phyloP scores from a whole-genome alignment of 2,329 filamentous ascomycete genomes.

The Diplodia sapinea region DNA sequence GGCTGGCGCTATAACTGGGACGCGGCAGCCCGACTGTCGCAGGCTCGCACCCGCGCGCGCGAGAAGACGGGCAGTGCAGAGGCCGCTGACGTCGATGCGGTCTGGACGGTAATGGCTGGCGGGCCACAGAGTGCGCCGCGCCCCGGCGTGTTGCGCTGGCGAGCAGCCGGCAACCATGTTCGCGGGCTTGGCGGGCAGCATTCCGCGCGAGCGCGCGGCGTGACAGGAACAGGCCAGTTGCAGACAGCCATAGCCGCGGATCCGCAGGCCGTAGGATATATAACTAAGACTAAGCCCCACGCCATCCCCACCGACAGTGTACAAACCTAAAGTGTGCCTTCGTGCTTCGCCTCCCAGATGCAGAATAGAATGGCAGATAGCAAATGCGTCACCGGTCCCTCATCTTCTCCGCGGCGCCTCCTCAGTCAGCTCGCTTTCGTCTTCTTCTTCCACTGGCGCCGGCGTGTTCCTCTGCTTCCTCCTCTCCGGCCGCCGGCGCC shows the following conservation, averaged over 20 bases:
- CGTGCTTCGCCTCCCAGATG: slow-evolving; percentile 22
- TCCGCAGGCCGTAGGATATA: slow-evolving; percentile 25
- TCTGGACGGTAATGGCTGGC: not conserved
- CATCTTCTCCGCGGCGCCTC: slow-evolving; percentile 19
- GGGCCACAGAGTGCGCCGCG: slow-evolving; percentile 16
- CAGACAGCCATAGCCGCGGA: slow-evolving; percentile 12
- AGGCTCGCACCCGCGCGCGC: slow-evolving; percentile 17
- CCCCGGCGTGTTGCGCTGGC: slow-evolving; percentile 21
- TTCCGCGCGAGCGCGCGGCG: not conserved
- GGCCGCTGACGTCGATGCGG: slow-evolving; percentile 23
- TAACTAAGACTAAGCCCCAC: slow-evolving; percentile 15
- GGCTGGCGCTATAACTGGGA: slow-evolving; percentile 10
- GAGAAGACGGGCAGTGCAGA: slow-evolving; percentile 6
- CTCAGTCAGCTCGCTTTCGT: slow-evolving; percentile 49
- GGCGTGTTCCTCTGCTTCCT: slow-evolving; percentile 73
- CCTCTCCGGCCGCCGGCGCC: slow-evolving; percentile 70
- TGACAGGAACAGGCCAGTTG: slow-evolving; percentile 22
- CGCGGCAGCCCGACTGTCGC: slow-evolving; percentile 7
- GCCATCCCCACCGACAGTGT: not conserved
- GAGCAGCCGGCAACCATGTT: not conserved
- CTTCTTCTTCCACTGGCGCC: slow-evolving; percentile 72
- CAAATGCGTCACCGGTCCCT: not conserved
- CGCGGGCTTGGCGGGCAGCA: not conserved
- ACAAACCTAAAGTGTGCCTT: slow-evolving; percentile 10
- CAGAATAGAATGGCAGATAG: not conserved